Conservation (phyloP, 495 filamentous ascomycete genomes). For the Neurospora tetrasperma region DNA sequence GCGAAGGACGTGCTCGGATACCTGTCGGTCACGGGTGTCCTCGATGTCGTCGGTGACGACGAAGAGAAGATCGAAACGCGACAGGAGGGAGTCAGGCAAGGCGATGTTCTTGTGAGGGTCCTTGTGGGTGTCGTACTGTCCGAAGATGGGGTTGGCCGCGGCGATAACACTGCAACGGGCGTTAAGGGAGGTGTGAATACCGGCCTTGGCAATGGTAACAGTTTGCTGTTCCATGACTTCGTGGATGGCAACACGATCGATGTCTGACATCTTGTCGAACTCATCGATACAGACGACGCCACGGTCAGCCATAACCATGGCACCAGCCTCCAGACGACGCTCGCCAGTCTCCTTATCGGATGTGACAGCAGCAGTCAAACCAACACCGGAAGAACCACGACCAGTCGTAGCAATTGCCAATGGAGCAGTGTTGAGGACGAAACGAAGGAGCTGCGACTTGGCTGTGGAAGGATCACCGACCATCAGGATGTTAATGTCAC, state of each 20-base stretch:
- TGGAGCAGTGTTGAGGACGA: conserved; percentile 94
- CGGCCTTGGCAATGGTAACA: conserved; percentile 96
- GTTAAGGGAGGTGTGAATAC: conserved; percentile 96
- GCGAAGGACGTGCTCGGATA: conserved; percentile 93
- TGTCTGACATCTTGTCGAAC: conserved; percentile 99
- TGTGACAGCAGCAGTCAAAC: conserved; percentile 95
- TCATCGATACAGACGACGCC: conserved; percentile 99
- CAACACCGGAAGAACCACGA: conserved; percentile 93
- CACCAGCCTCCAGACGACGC: conserved; percentile 87
- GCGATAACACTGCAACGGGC: conserved; percentile 95
- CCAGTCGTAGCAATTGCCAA: conserved; percentile 96
- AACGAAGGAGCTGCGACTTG: conserved; percentile 94
- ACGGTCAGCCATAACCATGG: conserved; percentile 95
- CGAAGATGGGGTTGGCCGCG: conserved; percentile 95
- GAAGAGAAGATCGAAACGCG: conserved; percentile 98
- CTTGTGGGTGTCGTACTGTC: conserved; percentile 97
- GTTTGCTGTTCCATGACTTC: conserved; percentile 99
- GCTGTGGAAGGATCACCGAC: conserved; percentile 98
- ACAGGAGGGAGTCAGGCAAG: conserved; percentile 90
- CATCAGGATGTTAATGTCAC: conserved; percentile 99
- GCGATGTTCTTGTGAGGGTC: conserved; percentile 98
- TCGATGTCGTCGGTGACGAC: conserved; percentile 98
- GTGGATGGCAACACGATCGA: conserved; percentile 96
- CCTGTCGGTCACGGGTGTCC: conserved; percentile 75
- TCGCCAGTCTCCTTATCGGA: conserved; percentile 97